Base-by-base conservation (phyloP, 208 protist species). In the Trypanosomatidae sp. region DNA sequence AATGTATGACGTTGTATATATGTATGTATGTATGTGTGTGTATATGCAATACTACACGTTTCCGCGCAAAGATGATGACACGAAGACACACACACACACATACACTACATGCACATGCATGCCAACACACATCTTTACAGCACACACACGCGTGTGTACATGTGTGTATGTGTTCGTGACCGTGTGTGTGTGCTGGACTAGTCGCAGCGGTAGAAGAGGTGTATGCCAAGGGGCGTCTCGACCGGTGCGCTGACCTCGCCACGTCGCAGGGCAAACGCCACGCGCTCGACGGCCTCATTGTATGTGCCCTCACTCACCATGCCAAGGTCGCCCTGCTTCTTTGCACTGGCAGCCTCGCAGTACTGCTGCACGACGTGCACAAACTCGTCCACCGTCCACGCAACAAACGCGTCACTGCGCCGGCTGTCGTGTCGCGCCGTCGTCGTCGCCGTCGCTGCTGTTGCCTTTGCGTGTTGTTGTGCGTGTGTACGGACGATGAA, bases 311-410 rank as follows among this genome's bases (percentile, higher is more conserved):
- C 65, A 28, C 70, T 66, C 30, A 93, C 74, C 45, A 87, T 56
- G 4, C 80, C 80, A 13, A 93, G 56, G 47, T 88, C 75, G 11
- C 85, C 85, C 20, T 64, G 48, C 49, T 70, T 71, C 66, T 82
- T 66, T 40, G 60, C 50, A 32, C 51, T 43, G 6, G 61, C 50
- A 50, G 67, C 66, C 53, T 93, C 85, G 46, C 71, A 80, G 61
- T 75, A 86, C 44, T 69, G 66, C 27, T 46, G 32, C n/a, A 87
- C 78, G 1, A 62, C 53, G 8, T 56, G 48, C 13, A 63, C 46
- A 33, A 93, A 88, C 28, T 64, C 67, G 42, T 85, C 71, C 27
- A 80, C 53, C 3, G 83, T 73, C 83, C 83, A 92, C 42, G 48
- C 53, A 7, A 51, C 11, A 52, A 51, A 24, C 59, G 43, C 6